Conservation (phyloP, 208 protist genomes). For the Leishmania tropica region DNA sequence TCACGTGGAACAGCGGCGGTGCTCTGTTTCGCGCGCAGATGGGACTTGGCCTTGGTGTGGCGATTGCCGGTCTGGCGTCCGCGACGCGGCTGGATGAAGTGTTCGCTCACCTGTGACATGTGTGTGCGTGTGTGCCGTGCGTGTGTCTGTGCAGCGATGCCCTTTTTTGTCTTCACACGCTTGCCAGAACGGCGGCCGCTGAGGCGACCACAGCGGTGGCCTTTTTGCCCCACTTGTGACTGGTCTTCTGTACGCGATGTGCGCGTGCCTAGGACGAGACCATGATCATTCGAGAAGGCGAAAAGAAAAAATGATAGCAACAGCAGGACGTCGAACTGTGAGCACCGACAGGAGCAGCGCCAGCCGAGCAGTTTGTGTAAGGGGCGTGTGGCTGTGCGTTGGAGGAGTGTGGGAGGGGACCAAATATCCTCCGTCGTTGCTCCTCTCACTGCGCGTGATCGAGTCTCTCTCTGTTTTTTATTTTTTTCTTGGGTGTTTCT, state of each 20-base stretch:
- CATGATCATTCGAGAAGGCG: neutral
- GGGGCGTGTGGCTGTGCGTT: neutral
- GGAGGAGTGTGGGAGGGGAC: neutral
- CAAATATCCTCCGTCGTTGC: neutral
- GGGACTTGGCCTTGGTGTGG: conserved; percentile 70
- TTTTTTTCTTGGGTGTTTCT: neutral
- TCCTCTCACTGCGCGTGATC: neutral
- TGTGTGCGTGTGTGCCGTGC: neutral
- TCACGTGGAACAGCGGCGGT: conserved; percentile 74
- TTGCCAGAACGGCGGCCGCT: neutral
- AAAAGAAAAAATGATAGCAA: neutral
- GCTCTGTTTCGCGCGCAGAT: conserved; percentile 61
- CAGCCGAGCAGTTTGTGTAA: neutral
- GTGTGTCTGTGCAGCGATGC: neutral
- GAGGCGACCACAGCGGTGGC: neutral
- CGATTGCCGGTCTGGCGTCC: conserved; percentile 46
- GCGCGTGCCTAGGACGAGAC: neutral
- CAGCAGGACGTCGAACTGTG: neutral
- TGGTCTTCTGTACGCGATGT: neutral
- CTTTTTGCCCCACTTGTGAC: neutral
- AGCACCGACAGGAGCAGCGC: neutral
- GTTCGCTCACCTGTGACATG: conserved; percentile 42
- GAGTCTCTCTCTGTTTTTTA: neutral
- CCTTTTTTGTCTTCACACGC: too few species aligned
- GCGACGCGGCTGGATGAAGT: conserved; percentile 63